Conservation (phyloP, 2,329 filamentous ascomycete species). For the Waltergamsia citrina region DNA sequence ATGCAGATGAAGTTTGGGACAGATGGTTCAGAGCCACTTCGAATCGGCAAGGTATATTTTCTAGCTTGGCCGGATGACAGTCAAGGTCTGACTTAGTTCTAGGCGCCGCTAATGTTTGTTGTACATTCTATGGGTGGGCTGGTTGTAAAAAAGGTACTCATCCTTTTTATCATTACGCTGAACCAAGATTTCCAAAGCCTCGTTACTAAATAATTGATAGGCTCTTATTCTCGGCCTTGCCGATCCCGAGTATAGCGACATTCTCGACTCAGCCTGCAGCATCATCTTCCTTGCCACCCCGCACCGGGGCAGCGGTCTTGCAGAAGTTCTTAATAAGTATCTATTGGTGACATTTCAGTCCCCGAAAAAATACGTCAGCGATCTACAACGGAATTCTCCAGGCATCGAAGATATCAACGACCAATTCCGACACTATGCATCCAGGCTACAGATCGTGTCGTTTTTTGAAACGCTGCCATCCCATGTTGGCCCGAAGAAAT, state of each 20-base stretch:
- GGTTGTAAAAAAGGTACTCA: slow-evolving; percentile 3
- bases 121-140: slow-evolving; percentile 1
- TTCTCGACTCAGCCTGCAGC: not conserved
- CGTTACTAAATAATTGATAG: too few species aligned
- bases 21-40: too few species aligned
- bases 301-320: not conserved
- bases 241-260: slow-evolving; percentile 1
- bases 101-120: not conserved
- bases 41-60: too few species aligned
- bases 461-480: not conserved
- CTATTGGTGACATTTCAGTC: not conserved
- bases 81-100: not conserved
- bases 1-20: slow-evolving; percentile 1
- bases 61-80: too few species aligned
- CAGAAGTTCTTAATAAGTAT: slow-evolving; percentile 1
- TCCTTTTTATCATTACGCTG: too few species aligned
- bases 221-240: not conserved
- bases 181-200: too few species aligned
- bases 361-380: not conserved
- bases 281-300: slow-evolving; percentile 2
- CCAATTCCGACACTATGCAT: not conserved
- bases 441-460: not conserved
- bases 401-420: not conserved
- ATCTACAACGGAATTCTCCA: not conserved
- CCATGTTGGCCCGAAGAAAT: not conserved